Percentiles rank a stretch among this genome's conserved stretches.
phyloP scores from a whole-genome alignment of 2,329 filamentous ascomycete genomes.

The Waltergamsia citrina region DNA sequence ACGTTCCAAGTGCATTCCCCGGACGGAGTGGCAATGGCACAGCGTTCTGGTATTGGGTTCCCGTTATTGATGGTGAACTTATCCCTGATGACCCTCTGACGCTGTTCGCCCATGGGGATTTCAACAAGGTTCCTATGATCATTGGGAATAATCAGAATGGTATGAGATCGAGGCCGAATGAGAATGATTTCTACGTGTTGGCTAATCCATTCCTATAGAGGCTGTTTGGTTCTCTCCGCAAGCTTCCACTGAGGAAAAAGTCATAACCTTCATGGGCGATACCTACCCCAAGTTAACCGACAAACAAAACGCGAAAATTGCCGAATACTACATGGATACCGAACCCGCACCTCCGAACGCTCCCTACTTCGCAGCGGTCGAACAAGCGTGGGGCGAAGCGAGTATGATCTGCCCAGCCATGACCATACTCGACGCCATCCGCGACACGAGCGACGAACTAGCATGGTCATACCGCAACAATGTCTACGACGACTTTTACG shows the following conservation, averaged over 20 bases:
- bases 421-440: conserved; percentile 22
- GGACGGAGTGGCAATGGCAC: conserved; percentile 21
- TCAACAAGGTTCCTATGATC: too few relatives aligned
- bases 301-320: conserved; percentile 23
- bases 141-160: too few relatives aligned
- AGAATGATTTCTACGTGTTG: too few relatives aligned
- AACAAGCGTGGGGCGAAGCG: conserved; percentile 33
- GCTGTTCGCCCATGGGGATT: too few relatives aligned
- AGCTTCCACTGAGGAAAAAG: too few relatives aligned
- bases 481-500: conserved; percentile 27
- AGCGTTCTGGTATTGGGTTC: conserved; percentile 41
- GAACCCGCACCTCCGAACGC: too few relatives aligned
- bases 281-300: conserved; percentile 35
- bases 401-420: conserved; percentile 34
- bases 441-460: conserved; percentile 8
- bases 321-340: conserved; percentile 25
- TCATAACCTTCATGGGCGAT: conserved; percentile 29
- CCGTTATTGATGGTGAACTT: conserved; percentile 37
- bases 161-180: too few relatives aligned
- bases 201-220: too few relatives aligned
- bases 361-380: conserved; percentile 32
- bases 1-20: conserved; percentile 28
- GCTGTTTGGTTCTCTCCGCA: too few relatives aligned
- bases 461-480: conserved; percentile 40
- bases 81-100: conserved; percentile 29